phyloP scores from a whole-genome alignment of 345 rosid genomes.

The Brassica incana region DNA sequence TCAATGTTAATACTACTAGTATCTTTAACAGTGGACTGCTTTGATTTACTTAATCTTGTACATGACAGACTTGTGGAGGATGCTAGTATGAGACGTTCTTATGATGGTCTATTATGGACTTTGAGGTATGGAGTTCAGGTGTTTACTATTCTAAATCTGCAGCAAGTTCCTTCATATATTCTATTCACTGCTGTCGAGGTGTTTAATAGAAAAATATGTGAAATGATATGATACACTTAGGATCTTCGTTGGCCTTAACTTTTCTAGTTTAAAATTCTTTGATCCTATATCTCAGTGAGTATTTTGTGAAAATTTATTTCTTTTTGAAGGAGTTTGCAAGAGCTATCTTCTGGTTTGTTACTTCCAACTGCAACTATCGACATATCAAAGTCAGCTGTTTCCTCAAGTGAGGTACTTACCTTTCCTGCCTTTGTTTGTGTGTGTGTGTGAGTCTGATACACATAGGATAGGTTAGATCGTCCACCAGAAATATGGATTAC shows the following conservation, averaged over 20 bases:
- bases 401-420: constrained; percentile 43
- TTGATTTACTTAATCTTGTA: constrained; percentile 17
- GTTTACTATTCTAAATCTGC: constrained; percentile 14
- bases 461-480: constrained; percentile 9
- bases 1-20: constrained; percentile 2
- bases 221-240: constrained; percentile 1
- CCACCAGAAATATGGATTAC: constrained; percentile 1
- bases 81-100: constrained; percentile 66
- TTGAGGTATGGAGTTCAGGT: constrained; percentile 56
- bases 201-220: not conserved
- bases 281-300: constrained; percentile 11
- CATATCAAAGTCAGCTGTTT: constrained; percentile 43
- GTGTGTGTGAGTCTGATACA: constrained; percentile 18
- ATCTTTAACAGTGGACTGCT: constrained; percentile 9
- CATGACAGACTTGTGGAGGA: constrained; percentile 74
- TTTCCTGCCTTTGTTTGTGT: constrained; percentile 19
- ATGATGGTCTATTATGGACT: constrained; percentile 89
- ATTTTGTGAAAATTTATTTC: constrained; percentile 28
- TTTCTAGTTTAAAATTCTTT: constrained; percentile 18
- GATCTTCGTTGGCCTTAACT: constrained; percentile 2
- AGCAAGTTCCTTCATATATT: constrained; percentile 16
- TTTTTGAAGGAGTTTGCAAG: constrained; percentile 77
- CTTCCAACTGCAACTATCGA: constrained; percentile 44
- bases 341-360: constrained; percentile 50
- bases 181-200: constrained; percentile 6